Conservation (phyloP, 495 filamentous ascomycete genomes). For the Elaphomyces granulatus region DNA sequence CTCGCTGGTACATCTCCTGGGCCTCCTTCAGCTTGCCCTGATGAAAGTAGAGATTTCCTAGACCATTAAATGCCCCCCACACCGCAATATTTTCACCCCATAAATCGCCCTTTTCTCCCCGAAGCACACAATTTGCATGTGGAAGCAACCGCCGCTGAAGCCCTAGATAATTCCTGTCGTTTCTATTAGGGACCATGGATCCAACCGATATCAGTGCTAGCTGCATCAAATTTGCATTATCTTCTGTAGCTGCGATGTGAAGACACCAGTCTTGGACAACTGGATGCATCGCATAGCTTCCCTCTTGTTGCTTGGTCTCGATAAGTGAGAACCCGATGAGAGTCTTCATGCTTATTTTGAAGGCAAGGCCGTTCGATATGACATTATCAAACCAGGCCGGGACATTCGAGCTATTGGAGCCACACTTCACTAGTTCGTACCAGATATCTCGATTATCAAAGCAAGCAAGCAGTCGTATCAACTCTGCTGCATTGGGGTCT, state of each 20-base stretch:
- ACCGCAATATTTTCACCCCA: slow-evolving; percentile 3
- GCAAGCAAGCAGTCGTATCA: slow-evolving; percentile 31
- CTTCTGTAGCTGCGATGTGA: slow-evolving; percentile 7
- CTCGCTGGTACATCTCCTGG: slow-evolving; percentile 8
- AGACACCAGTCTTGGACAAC: slow-evolving; percentile 26
- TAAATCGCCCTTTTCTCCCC: slow-evolving; percentile 1
- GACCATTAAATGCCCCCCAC: slow-evolving; percentile 5
- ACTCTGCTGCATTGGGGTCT: slow-evolving; percentile 18
- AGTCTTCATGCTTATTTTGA: slow-evolving; percentile 14
- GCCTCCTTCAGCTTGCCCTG: slow-evolving; percentile 11
- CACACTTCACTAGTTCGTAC: slow-evolving; percentile 27
- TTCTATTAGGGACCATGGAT: slow-evolving; percentile 9
- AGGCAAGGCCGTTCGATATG: slow-evolving; percentile 15
- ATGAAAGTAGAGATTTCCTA: slow-evolving; percentile 8
- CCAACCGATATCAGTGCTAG: slow-evolving; percentile 17
- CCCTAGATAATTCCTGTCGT: slow-evolving; percentile 13
- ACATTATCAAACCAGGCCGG: slow-evolving; percentile 18
- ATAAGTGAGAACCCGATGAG: slow-evolving; percentile 22
- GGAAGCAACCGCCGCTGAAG: slow-evolving; percentile 24
- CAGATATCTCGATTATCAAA: slow-evolving; percentile 39
- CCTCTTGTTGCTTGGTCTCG: slow-evolving; percentile 13
- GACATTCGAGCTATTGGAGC: slow-evolving; percentile 4
- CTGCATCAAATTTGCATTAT: slow-evolving; percentile 3
- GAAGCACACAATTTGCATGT: slow-evolving; percentile 18
- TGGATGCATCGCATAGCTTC: slow-evolving; percentile 20